These are phyloP conservation scores for Podospora didyma DNA, from an alignment of 495 filamentous ascomycete genomes.

Conservation along the genomic window DNA sequence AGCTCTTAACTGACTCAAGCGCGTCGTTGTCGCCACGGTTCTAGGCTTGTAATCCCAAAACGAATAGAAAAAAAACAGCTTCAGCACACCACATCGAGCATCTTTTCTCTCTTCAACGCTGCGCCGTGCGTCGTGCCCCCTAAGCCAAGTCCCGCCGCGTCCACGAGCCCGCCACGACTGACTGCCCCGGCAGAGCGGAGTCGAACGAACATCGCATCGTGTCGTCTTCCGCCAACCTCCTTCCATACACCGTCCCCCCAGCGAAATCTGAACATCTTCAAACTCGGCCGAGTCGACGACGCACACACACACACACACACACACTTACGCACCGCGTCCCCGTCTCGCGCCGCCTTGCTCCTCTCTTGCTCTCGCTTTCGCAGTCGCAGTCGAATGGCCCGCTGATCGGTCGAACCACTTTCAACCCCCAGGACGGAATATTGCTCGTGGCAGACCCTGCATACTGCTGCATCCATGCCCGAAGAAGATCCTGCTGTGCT, in stretches of 20 bases:
- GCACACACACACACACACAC: not conserved
- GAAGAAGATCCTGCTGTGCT: conserved; percentile 24
- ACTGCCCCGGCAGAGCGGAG: too few relatives aligned
- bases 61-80: conserved; percentile 15
- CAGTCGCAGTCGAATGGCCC: conserved; percentile 20
- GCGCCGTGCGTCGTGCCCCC: not conserved
- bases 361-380: conserved; percentile 8
- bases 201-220: not conserved
- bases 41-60: conserved; percentile 13
- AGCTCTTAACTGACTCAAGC: conserved; percentile 10
- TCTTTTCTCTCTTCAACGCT: conserved; percentile 6
- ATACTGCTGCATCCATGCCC: conserved; percentile 31
- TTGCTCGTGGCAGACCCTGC: conserved; percentile 17
- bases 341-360: too few relatives aligned
- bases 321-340: not conserved
- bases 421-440: not conserved
- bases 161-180: not conserved
- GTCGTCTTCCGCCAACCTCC: not conserved
- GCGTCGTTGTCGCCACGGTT: not conserved
- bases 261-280: not conserved
- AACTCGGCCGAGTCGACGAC: too few relatives aligned
- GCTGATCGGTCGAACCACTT: conserved; percentile 23
- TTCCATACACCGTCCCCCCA: not conserved
- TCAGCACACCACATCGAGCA: conserved; percentile 12
- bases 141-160: not conserved